These are phyloP conservation scores for Sonneratia alba DNA, from an alignment of 345 rosid species.

Conservation along the genomic window DNA sequence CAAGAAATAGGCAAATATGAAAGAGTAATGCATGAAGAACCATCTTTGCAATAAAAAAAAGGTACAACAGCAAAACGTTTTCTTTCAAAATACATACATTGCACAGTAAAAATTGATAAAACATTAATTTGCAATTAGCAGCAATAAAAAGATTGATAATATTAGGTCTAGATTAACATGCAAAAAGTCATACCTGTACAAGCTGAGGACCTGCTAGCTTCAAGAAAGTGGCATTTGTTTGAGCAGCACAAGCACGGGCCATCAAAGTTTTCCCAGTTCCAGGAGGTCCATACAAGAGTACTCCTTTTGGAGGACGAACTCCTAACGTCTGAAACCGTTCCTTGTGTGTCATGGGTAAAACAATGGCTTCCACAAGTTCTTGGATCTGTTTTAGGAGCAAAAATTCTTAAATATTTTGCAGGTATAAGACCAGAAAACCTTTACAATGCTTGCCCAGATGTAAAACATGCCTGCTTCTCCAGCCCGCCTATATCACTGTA, in stretches of 20 bases:
- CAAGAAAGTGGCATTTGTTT: conserved; percentile 93
- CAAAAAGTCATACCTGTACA: conserved; percentile 55
- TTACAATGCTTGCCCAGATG: no score
- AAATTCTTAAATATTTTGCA: neutral
- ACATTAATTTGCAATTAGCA: no score
- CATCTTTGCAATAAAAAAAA: no score
- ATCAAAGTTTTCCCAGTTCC: conserved; percentile 98
- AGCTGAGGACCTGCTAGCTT: conserved; percentile 98
- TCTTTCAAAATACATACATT: no score
- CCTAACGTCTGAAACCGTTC: conserved; percentile 92
- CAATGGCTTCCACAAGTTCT: conserved; percentile 98
- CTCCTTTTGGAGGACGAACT: conserved; percentile 96
- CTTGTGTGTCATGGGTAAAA: conserved; percentile 95
- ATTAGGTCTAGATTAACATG: neutral
- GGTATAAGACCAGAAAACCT: no score
- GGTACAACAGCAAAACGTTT: no score
- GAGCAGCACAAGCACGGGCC: conserved; percentile 99
- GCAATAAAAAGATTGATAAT: no score
- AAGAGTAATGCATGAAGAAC: no score
- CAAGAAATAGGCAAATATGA: no score
- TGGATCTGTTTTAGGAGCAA: conserved; percentile 50
- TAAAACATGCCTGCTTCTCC: conserved; percentile 69
- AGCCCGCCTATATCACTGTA: conserved; percentile 97
- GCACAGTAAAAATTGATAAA: no score
- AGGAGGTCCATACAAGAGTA: conserved; percentile 95